Evolutionary conservation across 2,329 filamentous ascomycete genomes (phyloP).

Genomic region (Alternaria panax): DNA sequence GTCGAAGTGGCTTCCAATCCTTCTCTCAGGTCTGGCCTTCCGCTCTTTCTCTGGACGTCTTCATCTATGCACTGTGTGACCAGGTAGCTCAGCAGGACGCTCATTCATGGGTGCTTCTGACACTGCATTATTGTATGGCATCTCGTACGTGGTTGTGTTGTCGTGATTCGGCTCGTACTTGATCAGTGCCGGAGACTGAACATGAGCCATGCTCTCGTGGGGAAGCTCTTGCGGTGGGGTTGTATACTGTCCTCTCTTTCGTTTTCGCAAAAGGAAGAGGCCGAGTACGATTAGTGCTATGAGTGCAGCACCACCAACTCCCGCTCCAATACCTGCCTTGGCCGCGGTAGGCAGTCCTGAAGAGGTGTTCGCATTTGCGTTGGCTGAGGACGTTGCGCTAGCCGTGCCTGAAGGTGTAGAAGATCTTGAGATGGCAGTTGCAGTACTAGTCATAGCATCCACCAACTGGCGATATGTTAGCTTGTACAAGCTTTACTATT

Average conservation of each 20-base stretch:
- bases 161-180: slow-evolving; percentile 26
- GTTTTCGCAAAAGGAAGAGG: slow-evolving; percentile 27
- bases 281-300: slow-evolving; percentile 74
- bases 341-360: slow-evolving; percentile 28
- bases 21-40: not conserved
- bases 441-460: slow-evolving; percentile 2
- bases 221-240: not conserved
- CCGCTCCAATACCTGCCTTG: slow-evolving; percentile 31
- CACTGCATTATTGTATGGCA: slow-evolving; percentile 11
- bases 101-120: slow-evolving; percentile 22
- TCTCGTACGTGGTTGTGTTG: slow-evolving; percentile 24
- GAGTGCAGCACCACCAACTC: slow-evolving; percentile 21
- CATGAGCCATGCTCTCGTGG: not conserved
- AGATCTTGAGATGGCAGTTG: not conserved
- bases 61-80: not conserved
- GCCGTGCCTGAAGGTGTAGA: not conserved
- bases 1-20: not conserved
- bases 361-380: not conserved
- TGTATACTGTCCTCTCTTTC: slow-evolving; percentile 19
- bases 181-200: not conserved
- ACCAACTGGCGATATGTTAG: slow-evolving; percentile 13
- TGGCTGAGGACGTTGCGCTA: slow-evolving; percentile 2
- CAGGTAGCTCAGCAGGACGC: slow-evolving; percentile 14
- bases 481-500: not conserved
- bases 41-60: not conserved